phyloP scores from a whole-genome alignment of 2,329 filamentous ascomycete species.

The Cladophialophora carrionii region DNA sequence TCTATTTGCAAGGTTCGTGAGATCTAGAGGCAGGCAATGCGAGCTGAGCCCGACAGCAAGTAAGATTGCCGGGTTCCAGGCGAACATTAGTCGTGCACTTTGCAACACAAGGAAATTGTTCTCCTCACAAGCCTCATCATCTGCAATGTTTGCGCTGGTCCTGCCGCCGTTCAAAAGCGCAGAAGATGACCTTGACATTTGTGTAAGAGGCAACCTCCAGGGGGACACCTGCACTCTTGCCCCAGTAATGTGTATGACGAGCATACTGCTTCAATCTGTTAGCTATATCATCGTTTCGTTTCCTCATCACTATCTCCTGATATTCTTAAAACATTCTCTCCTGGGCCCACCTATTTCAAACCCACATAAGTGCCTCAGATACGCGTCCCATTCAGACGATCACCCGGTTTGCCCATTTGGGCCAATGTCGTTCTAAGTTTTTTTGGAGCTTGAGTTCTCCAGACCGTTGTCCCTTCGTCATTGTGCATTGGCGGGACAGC shows the following conservation, averaged over 20 bases:
- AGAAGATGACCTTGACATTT: neutral
- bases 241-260: neutral
- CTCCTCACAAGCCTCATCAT: neutral
- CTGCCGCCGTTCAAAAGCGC: neutral
- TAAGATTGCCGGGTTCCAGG: neutral
- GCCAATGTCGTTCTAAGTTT: neutral
- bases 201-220: neutral
- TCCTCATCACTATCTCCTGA: neutral
- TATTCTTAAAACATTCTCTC: neutral
- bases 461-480: constrained; percentile 24
- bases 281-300: neutral
- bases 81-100: neutral
- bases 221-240: neutral
- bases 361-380: no score
- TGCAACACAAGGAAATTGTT: neutral
- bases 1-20: neutral
- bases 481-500: constrained; percentile 26
- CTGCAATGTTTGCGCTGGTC: neutral
- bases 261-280: neutral
- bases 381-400: neutral
- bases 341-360: neutral
- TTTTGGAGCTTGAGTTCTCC: constrained; percentile 7
- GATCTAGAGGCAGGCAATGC: neutral
- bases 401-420: constrained; percentile 1
- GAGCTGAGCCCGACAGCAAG: neutral